Conservation (phyloP, 208 protist genomes). For the Leishmania martiniquensis region DNA sequence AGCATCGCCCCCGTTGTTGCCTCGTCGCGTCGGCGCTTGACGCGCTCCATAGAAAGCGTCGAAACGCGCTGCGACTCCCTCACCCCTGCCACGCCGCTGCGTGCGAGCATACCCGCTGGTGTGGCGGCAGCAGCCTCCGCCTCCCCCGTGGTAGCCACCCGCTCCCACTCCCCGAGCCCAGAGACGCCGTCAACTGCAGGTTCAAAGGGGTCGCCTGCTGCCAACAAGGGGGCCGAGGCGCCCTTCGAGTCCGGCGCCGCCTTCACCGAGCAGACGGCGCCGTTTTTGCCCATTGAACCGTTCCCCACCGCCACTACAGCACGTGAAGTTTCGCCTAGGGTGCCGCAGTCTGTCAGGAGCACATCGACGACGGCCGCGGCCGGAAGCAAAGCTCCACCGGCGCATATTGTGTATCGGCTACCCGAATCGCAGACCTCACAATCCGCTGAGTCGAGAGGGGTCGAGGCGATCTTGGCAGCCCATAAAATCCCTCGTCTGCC, state of each 20-base stretch:
- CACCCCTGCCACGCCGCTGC: not conserved
- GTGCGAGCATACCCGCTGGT: not conserved
- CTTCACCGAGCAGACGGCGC: not conserved
- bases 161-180: not conserved
- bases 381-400: not conserved
- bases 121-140: not conserved
- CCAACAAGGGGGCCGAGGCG: not conserved
- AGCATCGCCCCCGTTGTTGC: not conserved
- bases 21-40: not conserved
- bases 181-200: not conserved
- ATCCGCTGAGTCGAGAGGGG: not conserved
- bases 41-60: constrained; percentile 7
- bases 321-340: not conserved
- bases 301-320: not conserved
- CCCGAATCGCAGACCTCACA: not conserved
- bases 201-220: not conserved
- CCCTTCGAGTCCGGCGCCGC: not conserved
- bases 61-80: not conserved
- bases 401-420: constrained; percentile 16
- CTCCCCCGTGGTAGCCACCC: not conserved
- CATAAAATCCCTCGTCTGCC: not conserved
- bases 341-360: not conserved
- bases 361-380: not conserved
- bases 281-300: not conserved
- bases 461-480: not conserved